Percentiles rank a stretch among this genome's conserved stretches.
These are phyloP conservation scores for Sisymbrium altissimum DNA, from an alignment of 345 rosid genomes.

Conservation along the genomic window DNA sequence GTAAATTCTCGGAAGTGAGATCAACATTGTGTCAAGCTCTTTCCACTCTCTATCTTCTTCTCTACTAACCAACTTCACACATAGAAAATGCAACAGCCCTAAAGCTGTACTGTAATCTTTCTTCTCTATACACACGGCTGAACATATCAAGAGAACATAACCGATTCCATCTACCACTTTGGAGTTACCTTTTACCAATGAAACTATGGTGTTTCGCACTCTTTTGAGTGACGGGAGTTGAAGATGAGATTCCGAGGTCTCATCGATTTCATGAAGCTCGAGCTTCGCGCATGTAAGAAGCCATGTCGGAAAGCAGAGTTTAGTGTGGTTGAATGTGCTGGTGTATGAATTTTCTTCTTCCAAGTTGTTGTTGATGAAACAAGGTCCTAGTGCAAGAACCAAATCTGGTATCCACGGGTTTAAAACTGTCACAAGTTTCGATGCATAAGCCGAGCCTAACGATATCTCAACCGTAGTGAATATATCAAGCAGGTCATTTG, in stretches of 20 bases:
- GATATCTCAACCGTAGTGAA: constrained; percentile 45
- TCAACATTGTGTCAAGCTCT: constrained; percentile 66
- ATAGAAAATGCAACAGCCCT: constrained; percentile 57
- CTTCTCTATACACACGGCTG: constrained; percentile 53
- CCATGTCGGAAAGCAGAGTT: constrained; percentile 63
- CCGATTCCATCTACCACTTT: constrained; percentile 67
- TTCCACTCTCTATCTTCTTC: constrained; percentile 73
- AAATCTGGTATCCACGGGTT: constrained; percentile 91
- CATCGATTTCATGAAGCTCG: constrained; percentile 48
- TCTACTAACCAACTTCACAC: constrained; percentile 48
- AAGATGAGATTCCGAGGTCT: constrained; percentile 25
- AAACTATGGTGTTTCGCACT: constrained; percentile 38
- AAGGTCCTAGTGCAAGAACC: constrained; percentile 68
- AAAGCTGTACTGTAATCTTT: constrained; percentile 53
- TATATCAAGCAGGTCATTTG: constrained; percentile 57
- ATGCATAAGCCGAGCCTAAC: constrained; percentile 50
- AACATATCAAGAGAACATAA: constrained; percentile 45
- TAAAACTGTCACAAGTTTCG: constrained; percentile 48
- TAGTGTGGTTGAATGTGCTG: constrained; percentile 40
- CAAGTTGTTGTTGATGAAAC: constrained; percentile 35
- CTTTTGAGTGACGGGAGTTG: constrained; percentile 45
- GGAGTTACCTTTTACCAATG: constrained; percentile 43
- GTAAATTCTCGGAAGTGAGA: constrained; percentile 55
- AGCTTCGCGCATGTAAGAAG: constrained; percentile 47
- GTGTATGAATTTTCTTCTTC: constrained; percentile 34